Evolutionary conservation across 2,329 filamentous ascomycete genomes (phyloP), one percentile per base, ranked within the genome.

Genomic region (Alternaria viburni): DNA sequence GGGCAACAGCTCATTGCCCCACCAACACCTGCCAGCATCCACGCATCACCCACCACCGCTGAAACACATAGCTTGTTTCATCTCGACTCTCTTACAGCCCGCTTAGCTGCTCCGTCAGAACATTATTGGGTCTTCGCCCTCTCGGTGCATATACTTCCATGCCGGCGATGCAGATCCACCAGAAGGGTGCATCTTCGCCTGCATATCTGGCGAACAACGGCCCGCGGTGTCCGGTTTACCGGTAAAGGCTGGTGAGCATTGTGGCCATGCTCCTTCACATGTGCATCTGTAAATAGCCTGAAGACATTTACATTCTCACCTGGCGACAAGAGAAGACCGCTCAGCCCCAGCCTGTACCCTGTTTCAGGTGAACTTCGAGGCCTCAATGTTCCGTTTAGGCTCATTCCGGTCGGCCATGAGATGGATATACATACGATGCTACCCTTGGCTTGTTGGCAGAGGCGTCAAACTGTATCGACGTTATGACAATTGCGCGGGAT

Each of bases 41-140:
- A 58, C 19, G 58, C 62, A 57, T n/a, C 54, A 59, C 45, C 64
- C 62, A 41, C 58, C 62, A 55, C 10, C 52, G 25, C 51, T 64
- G 65, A 63, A 64, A 66, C 63, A 41, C 55, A 57, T 55, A 57
- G 57, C 67, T 61, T 50, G 68, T 70, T 70, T 70, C 68, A 70
- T 58, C 54, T 65, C 55, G 62, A 58, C 65, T 56, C 50, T 50
- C 61, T 50, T 52, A 62, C 61, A 64, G 57, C 49, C 65, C 54
- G 57, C 63, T 60, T 62, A 50, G 15, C 45, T 41, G 21, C 41
- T 50, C 56, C 23, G 36, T 26, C 54, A 13, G 26, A 36, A 32
- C 23, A 51, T 59, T 26, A 58, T 58, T 58, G 57, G 54, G 44
- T 43, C 57, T 57, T 57, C 46, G 43, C 32, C 19, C 30, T 30